Base-by-base conservation (phyloP, 116 monocot genomes). In the Phalaenopsis hybrid region DNA sequence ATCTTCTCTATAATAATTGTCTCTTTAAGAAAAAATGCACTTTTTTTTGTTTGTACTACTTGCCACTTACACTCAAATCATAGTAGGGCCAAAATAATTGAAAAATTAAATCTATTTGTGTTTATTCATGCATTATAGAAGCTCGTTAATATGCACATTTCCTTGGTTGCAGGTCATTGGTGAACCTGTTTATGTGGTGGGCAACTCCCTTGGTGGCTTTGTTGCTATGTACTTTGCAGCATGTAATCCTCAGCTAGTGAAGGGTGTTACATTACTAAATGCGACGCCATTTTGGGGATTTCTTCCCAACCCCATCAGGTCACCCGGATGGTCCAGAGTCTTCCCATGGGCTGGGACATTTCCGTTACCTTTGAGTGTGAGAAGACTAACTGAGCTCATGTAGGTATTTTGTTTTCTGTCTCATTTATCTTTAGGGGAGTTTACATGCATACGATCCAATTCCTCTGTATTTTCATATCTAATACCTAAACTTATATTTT, bases 231-330 rank as follows among this genome's bases (percentile, higher is more conserved):
- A 93, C 74, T 85, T 91, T 46, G 98, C 93, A 73, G 93, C 98
- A 57, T 86, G 80, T 83, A 85, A 85, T 45, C 92, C 93, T 6
- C 79, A 93, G 28, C 92, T 98, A 21, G 93, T 93, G 37, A 98
- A 92, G 79, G 98, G 98, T 44, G 85, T 98, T 81, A 92, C 93
- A 61, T 78, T 98, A 74, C 90, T 98, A 10, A 98, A 98, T 86
- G 98, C 98, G 57, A 92, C 98, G 23, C 98, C 98, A 67, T 98
- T 98, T 83, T 98, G 98, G 98, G 98, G 98, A 77, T 88, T 98
- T 73, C 90, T 98, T 48, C 98, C 98, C 1, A 98, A 95, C 78
- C 93, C 95, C 8, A 65, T 80, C 44, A 92, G 72, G 84, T 98
- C 98, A 7, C 94, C 95, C 50, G 78, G 82, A 51, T 78, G 93